Evolutionary conservation across 2,329 filamentous ascomycete species (phyloP).

Genomic region (Diplocarpon rosae): DNA sequence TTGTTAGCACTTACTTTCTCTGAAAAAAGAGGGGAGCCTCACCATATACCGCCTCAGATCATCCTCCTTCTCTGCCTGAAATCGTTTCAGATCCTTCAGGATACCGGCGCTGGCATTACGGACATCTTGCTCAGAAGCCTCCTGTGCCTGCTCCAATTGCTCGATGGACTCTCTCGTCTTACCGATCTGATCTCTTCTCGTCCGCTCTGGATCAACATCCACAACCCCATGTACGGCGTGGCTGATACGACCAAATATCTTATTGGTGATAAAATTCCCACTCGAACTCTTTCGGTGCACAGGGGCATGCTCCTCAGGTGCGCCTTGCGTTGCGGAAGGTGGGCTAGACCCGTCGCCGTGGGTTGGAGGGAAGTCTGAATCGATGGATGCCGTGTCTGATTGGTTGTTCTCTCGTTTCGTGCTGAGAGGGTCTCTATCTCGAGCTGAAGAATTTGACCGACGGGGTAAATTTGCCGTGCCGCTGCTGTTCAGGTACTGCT

Average conservation of each 20-base stretch:
- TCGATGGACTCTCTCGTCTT: conserved; percentile 84
- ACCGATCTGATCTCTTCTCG: conserved; percentile 82
- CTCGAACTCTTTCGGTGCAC: conserved; percentile 72
- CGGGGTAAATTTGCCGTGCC: conserved; percentile 51
- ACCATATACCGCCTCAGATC: conserved; percentile 95
- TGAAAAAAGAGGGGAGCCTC: conserved; percentile 29
- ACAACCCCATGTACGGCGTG: conserved; percentile 95
- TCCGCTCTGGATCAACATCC: conserved; percentile 90
- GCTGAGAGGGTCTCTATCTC: conserved; percentile 40
- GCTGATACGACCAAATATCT: conserved; percentile 89
- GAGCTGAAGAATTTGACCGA: conserved; percentile 51
- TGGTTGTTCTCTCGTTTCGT: conserved; percentile 40
- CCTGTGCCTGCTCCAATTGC: conserved; percentile 81
- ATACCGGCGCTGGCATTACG: conserved; percentile 85
- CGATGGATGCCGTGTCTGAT: conserved; percentile 81
- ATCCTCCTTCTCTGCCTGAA: conserved; percentile 92
- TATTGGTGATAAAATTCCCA: conserved; percentile 82
- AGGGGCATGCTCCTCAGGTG: conserved; percentile 41
- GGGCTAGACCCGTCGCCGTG: conserved; percentile 61
- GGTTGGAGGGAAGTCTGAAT: conserved; percentile 90
- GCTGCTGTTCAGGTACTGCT: conserved; percentile 76
- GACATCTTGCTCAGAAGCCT: conserved; percentile 82
- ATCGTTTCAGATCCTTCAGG: conserved; percentile 79
- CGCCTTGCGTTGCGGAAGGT: conserved; percentile 65
- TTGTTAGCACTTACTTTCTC: conserved; percentile 14